A percentile compares a stretch with the other conserved stretches of the same genome.
phyloP scores from a whole-genome alignment of 1,139 yeast genomes.

The Blastobotrys buckinghamii region DNA sequence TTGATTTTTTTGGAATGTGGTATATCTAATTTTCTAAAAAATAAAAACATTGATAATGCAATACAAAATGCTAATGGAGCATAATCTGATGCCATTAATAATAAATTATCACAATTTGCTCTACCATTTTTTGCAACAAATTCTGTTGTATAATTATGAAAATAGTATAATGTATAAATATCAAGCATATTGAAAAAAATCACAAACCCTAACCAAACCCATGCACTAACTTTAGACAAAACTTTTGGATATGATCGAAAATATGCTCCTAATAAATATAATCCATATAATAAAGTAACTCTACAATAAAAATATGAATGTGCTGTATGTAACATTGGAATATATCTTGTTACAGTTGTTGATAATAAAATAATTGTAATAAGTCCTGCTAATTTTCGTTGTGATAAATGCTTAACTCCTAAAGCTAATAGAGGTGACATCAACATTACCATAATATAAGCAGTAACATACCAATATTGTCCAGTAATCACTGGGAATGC shows the following conservation, averaged over 20 bases:
- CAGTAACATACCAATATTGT: constrained; percentile 4
- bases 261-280: constrained; percentile 4
- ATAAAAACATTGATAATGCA: background rate
- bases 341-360: background rate
- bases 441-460: constrained; percentile 3
- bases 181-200: background rate
- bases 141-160: background rate
- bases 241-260: constrained; percentile 2
- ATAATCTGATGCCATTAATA: constrained; percentile 4
- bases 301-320: constrained; percentile 1
- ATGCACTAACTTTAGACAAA: background rate
- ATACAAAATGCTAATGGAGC: constrained; percentile 1
- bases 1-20: background rate
- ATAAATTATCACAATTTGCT: background rate
- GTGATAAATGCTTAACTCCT: background rate
- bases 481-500: constrained; percentile 4
- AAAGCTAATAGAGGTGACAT: background rate
- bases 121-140: constrained; percentile 3
- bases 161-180: background rate
- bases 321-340: background rate
- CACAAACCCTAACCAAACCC: background rate
- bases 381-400: background rate
- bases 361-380: background rate
- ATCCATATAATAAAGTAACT: background rate
- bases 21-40: background rate